These are phyloP conservation scores for Candida cerambycidarum DNA, from an alignment of 805 yeast species.

Conservation along the genomic window DNA sequence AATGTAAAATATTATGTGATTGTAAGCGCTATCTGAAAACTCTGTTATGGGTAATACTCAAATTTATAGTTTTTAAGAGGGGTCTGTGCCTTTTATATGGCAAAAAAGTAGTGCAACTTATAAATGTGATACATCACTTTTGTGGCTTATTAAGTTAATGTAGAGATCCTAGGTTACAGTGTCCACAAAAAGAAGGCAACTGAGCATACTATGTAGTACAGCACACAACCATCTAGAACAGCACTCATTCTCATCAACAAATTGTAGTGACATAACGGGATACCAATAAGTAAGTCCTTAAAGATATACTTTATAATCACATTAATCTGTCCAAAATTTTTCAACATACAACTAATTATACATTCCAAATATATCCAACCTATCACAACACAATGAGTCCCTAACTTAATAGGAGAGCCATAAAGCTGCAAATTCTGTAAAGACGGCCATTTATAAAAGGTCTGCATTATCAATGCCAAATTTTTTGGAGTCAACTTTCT, in stretches of 20 bases:
- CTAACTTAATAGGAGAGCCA: slow-evolving; percentile 19
- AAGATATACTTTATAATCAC: slow-evolving; percentile 18
- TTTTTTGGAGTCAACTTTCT: slow-evolving; percentile 19
- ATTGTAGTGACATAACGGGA: slow-evolving; percentile 20
- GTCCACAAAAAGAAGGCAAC: no score
- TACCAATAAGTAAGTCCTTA: slow-evolving; percentile 14
- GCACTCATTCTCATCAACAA: no score
- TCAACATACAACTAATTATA: slow-evolving; percentile 13
- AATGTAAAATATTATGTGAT: background rate
- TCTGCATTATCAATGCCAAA: slow-evolving; percentile 13
- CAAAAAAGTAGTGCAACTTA: no score
- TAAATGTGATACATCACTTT: no score
- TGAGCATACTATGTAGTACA: no score
- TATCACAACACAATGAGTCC: slow-evolving; percentile 11
- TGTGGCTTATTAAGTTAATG: no score
- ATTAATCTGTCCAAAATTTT: slow-evolving; percentile 16
- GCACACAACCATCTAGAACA: no score
- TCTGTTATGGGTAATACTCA: no score
- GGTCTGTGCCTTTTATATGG: no score
- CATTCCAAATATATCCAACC: background rate
- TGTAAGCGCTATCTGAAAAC: background rate
- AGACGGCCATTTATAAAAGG: background rate
- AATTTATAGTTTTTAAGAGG: no score
- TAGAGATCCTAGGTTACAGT: no score
- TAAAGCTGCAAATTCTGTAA: slow-evolving; percentile 6